Evolutionary conservation across 495 filamentous ascomycete species (phyloP).

Genomic region (Aspergillus saccharolyticus): DNA sequence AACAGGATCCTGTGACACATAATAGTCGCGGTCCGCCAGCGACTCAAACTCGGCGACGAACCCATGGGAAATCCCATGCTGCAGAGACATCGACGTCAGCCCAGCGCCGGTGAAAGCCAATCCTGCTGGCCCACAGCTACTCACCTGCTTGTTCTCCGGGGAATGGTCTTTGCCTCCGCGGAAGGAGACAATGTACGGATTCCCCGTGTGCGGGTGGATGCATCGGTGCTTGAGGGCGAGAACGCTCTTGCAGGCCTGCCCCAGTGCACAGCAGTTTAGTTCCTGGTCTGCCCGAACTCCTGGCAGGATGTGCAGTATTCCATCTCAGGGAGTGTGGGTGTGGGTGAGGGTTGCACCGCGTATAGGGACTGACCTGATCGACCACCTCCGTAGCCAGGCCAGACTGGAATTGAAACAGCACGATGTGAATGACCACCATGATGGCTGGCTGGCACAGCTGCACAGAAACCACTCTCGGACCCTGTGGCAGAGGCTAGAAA

Average conservation of each 20-base stretch:
- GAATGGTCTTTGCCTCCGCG: conserved; percentile 57
- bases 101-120: background rate
- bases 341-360: too few species aligned
- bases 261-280: too few species aligned
- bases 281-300: too few species aligned
- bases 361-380: background rate
- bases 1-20: conserved; percentile 43
- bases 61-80: conserved; percentile 54
- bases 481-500: too few species aligned
- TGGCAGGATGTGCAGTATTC: too few species aligned
- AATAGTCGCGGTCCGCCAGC: conserved; percentile 53
- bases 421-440: background rate
- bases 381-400: background rate
- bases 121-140: background rate
- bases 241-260: conserved; percentile 36
- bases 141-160: conserved; percentile 52
- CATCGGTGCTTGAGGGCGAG: conserved; percentile 30
- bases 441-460: background rate
- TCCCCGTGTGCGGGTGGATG: conserved; percentile 34
- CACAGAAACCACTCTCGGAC: too few species aligned
- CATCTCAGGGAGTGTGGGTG: too few species aligned
- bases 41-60: conserved; percentile 60
- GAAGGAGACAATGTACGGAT: conserved; percentile 52
- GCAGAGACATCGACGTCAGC: background rate
- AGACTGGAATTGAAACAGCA: conserved; percentile 1